These are phyloP conservation scores for Penicillium sp. DNA, from an alignment of 2,329 filamentous ascomycete species.

Conservation along the genomic window DNA sequence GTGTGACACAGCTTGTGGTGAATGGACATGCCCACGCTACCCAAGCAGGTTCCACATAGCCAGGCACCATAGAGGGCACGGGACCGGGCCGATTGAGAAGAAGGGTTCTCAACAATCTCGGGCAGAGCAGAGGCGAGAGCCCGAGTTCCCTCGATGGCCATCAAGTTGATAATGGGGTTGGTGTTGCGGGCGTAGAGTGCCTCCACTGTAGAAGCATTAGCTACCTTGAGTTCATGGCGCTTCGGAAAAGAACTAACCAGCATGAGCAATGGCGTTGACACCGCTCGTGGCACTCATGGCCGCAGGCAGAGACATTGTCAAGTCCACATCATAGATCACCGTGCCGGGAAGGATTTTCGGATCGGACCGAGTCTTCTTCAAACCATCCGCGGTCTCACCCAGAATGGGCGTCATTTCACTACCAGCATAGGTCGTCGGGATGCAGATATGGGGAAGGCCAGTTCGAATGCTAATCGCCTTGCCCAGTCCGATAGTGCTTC, in stretches of 20 bases:
- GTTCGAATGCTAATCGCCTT: constrained; percentile 54
- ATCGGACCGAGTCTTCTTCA: constrained; percentile 55
- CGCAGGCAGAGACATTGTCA: constrained; percentile 56
- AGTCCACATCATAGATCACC: constrained; percentile 61
- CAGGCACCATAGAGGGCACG: constrained; percentile 59
- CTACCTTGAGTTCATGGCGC: neutral
- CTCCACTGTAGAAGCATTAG: constrained; percentile 45
- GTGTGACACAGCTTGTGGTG: constrained; percentile 66
- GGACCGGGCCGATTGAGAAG: constrained; percentile 46
- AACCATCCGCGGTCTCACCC: constrained; percentile 56
- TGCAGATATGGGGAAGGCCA: constrained; percentile 53
- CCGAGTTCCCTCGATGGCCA: constrained; percentile 55
- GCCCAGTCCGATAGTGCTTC: constrained; percentile 58
- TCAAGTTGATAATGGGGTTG: constrained; percentile 56
- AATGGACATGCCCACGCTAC: constrained; percentile 57
- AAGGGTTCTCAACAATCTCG: constrained; percentile 45
- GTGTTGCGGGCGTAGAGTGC: constrained; percentile 58
- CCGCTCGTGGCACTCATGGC: constrained; percentile 54
- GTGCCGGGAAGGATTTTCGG: constrained; percentile 56
- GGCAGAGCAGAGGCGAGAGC: constrained; percentile 53
- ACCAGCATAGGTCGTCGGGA: constrained; percentile 59
- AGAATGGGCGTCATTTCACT: constrained; percentile 63
- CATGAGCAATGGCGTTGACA: constrained; percentile 62
- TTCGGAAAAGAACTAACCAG: constrained; percentile 35
- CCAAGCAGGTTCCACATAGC: constrained; percentile 59